Conservation (phyloP, 441 rosid species). For the Euphorbia corollata region DNA sequence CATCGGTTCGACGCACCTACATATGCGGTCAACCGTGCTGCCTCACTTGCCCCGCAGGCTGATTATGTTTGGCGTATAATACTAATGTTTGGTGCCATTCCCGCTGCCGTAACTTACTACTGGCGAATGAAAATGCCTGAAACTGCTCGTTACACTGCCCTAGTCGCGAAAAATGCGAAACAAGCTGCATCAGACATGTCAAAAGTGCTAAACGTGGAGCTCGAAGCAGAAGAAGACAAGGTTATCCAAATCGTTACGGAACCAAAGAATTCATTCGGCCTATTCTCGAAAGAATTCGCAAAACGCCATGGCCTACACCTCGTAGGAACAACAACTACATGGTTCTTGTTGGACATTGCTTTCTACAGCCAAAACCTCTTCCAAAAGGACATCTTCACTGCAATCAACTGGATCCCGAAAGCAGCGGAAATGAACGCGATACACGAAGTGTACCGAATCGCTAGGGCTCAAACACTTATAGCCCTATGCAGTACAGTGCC, state of each 20-base stretch:
- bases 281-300: constrained; percentile 47
- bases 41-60: constrained; percentile 47
- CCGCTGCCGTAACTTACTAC: constrained; percentile 62
- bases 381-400: constrained; percentile 67
- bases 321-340: constrained; percentile 62
- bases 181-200: constrained; percentile 69
- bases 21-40: constrained; percentile 35
- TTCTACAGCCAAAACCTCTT: constrained; percentile 70
- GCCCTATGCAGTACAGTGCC: constrained; percentile 80
- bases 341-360: constrained; percentile 76
- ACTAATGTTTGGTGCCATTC: constrained; percentile 65
- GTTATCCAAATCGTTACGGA: constrained; percentile 17
- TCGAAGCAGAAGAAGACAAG: constrained; percentile 43
- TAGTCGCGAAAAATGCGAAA: constrained; percentile 61
- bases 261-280: constrained; percentile 31
- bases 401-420: constrained; percentile 62
- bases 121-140: constrained; percentile 80
- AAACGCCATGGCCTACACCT: constrained; percentile 57
- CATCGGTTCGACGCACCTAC: constrained; percentile 35
- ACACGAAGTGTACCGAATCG: constrained; percentile 54
- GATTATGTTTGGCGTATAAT: constrained; percentile 70
- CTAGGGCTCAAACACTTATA: constrained; percentile 63
- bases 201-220: constrained; percentile 54
- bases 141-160: constrained; percentile 43
- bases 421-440: constrained; percentile 58